Conservation (phyloP, 2,329 filamentous ascomycete species). For the Pyrenophora teres region DNA sequence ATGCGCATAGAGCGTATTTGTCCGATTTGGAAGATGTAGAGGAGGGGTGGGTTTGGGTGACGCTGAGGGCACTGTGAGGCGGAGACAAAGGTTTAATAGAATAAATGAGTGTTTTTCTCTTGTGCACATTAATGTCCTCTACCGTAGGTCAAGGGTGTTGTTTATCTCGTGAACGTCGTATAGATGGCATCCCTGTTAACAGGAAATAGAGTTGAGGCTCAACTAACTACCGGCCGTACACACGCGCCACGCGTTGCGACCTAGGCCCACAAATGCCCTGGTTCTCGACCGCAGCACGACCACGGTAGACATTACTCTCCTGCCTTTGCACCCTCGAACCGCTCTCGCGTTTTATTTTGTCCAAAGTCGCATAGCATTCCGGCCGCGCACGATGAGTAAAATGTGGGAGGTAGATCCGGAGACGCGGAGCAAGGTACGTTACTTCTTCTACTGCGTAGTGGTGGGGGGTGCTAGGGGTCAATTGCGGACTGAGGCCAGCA, state of each 20-base stretch:
- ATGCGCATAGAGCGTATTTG: background rate
- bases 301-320: background rate
- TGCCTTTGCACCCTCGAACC: background rate
- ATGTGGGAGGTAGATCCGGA: slow-evolving; percentile 99
- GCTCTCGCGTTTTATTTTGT: background rate
- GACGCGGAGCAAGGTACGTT: slow-evolving; percentile 84
- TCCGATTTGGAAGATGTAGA: background rate
- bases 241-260: slow-evolving; percentile 24
- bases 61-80: background rate
- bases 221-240: slow-evolving; percentile 1
- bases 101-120: too few species aligned
- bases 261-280: slow-evolving; percentile 17
- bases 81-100: too few species aligned
- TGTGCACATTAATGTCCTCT: too few species aligned
- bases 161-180: too few species aligned
- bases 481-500: slow-evolving; percentile 2
- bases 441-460: slow-evolving; percentile 2
- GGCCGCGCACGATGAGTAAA: slow-evolving; percentile 59
- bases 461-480: slow-evolving; percentile 17
- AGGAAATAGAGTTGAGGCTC: too few species aligned
- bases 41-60: slow-evolving; percentile 7
- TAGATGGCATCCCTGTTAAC: background rate
- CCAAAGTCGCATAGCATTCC: background rate
- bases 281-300: slow-evolving; percentile 19
- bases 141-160: too few species aligned